Percentiles rank a stretch among this genome's conserved stretches.
phyloP scores from a whole-genome alignment of 2,329 filamentous ascomycete genomes.

The Pyricularia grisea region DNA sequence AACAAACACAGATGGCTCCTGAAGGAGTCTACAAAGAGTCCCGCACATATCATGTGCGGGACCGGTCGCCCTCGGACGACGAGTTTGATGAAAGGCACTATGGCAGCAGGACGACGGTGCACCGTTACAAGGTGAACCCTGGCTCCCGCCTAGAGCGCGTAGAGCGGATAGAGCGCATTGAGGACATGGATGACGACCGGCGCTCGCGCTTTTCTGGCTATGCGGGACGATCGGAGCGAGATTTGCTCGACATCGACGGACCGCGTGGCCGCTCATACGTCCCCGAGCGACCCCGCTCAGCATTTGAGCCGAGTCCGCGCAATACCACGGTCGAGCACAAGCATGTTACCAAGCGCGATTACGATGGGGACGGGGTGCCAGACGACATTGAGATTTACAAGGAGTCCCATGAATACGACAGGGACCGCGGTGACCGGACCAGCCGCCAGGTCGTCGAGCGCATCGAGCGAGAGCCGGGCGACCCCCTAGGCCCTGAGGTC shows the following conservation, averaged over 20 bases:
- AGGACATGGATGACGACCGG: constrained; percentile 34
- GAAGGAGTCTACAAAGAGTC: constrained; percentile 5
- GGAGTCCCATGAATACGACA: constrained; percentile 12
- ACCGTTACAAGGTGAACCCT: constrained; percentile 41
- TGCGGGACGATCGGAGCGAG: constrained; percentile 20
- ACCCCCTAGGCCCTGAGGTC: constrained; percentile 8
- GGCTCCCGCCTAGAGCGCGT: constrained; percentile 27
- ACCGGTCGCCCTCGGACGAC: constrained; percentile 3
- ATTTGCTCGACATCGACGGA: constrained; percentile 29
- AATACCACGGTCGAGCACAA: constrained; percentile 19
- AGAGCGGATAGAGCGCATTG: constrained; percentile 26
- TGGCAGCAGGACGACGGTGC: constrained; percentile 34
- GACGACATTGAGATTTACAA: constrained; percentile 7
- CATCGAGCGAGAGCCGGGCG: constrained; percentile 14
- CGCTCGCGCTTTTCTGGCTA: constrained; percentile 32
- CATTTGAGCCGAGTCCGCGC: constrained; percentile 26
- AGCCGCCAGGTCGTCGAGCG: constrained; percentile 13
- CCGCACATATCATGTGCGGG: neutral
- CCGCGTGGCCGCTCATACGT: constrained; percentile 30
- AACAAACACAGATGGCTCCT: neutral
- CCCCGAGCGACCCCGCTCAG: constrained; percentile 42
- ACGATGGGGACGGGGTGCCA: constrained; percentile 12
- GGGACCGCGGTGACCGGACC: constrained; percentile 14
- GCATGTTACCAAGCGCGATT: constrained; percentile 18
- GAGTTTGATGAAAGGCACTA: constrained; percentile 18